Conservation (phyloP, 192 early-diverging fungal genomes). For the Gryganskiella cystojenkinii region DNA sequence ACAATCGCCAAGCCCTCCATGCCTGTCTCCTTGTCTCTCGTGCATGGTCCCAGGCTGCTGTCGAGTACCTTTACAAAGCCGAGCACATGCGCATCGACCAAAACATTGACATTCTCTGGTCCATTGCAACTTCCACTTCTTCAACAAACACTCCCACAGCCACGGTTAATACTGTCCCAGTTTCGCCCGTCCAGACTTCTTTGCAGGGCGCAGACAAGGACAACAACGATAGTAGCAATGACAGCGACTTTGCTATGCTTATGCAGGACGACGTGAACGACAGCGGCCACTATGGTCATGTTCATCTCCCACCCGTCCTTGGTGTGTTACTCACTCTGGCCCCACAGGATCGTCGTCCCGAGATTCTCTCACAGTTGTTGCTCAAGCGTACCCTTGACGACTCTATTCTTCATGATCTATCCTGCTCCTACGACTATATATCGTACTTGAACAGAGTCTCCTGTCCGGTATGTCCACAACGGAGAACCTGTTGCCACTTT, state of each 20-base stretch:
- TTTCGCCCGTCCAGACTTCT: too few species aligned
- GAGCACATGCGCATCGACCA: conserved; percentile 36
- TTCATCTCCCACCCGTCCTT: too few species aligned
- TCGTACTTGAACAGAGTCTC: conserved; percentile 44
- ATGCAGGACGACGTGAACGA: background rate
- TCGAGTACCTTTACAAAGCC: conserved; percentile 49
- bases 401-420: conserved; percentile 21
- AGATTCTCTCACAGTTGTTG: conserved; percentile 8
- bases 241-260: too few species aligned
- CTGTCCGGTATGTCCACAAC: conserved; percentile 42
- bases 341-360: conserved; percentile 1
- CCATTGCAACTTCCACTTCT: background rate
- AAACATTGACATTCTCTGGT: background rate
- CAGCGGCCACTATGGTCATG: too few species aligned
- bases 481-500: too few species aligned
- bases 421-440: conserved; percentile 36
- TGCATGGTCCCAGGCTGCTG: conserved; percentile 44
- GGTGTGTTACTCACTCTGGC: too few species aligned
- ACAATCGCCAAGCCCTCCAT: conserved; percentile 29
- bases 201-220: too few species aligned
- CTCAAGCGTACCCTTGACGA: conserved; percentile 28
- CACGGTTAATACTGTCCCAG: too few species aligned
- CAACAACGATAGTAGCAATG: too few species aligned
- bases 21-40: conserved; percentile 43
- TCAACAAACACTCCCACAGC: background rate